These are phyloP conservation scores for Hymenoscyphus albidus DNA, from an alignment of 2,329 filamentous ascomycete genomes.

Conservation along the genomic window DNA sequence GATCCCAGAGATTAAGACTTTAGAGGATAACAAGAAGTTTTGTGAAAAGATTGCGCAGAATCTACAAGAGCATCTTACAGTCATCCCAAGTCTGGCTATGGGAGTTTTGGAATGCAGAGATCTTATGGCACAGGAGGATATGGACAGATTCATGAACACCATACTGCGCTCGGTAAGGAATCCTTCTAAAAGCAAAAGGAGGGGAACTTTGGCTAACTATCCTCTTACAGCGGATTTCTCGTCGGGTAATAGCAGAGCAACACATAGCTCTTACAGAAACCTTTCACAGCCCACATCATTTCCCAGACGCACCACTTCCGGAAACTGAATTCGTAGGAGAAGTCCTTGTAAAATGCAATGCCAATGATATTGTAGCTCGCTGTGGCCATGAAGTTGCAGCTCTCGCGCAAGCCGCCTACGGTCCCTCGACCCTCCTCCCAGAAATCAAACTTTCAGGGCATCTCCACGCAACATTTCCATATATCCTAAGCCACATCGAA, in stretches of 20 bases:
- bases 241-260: conserved; percentile 95
- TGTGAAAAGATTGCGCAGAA: conserved; percentile 77
- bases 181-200: neutral
- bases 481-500: conserved; percentile 92
- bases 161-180: conserved; percentile 75
- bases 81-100: conserved; percentile 92
- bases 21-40: conserved; percentile 86
- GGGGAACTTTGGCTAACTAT: conserved; percentile 1
- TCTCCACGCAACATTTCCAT: conserved; percentile 86
- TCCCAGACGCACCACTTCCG: conserved; percentile 62
- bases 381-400: conserved; percentile 74
- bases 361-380: conserved; percentile 79
- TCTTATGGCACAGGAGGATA: conserved; percentile 72
- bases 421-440: conserved; percentile 66
- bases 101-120: conserved; percentile 87
- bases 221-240: conserved; percentile 71
- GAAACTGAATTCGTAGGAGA: conserved; percentile 88
- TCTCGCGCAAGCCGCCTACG: conserved; percentile 72
- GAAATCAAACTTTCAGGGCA: conserved; percentile 82
- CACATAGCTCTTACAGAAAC: conserved; percentile 93
- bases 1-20: conserved; percentile 74
- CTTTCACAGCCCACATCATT: conserved; percentile 87
- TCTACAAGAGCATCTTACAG: conserved; percentile 81
- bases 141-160: conserved; percentile 94
- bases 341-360: conserved; percentile 89